Conservation (phyloP, 106 monocot species). For the Ottelia alismoides region DNA sequence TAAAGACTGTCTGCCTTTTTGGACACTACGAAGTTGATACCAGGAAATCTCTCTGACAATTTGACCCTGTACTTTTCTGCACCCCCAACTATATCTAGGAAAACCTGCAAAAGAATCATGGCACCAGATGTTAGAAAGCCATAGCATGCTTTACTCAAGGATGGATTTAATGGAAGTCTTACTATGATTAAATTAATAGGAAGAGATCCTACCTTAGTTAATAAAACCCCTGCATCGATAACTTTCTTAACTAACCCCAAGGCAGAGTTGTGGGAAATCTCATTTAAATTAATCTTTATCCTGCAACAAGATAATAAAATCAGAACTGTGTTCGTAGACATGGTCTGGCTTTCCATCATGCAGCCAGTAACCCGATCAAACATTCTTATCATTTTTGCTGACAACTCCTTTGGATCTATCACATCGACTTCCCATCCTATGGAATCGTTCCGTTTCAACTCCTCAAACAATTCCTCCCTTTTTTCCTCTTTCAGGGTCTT, state of each 20-base stretch:
- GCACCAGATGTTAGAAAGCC: too few species aligned
- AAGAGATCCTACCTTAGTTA: slow-evolving; percentile 56
- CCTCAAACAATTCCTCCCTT: too few species aligned
- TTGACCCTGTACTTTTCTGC: slow-evolving; percentile 79
- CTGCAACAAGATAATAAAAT: too few species aligned
- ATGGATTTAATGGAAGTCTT: not conserved
- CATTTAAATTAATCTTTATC: slow-evolving; percentile 87
- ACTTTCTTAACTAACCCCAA: slow-evolving; percentile 86
- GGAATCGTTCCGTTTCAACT: too few species aligned
- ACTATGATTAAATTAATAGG: not conserved
- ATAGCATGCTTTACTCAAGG: not conserved
- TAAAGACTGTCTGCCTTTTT: slow-evolving; percentile 97
- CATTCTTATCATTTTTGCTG: too few species aligned
- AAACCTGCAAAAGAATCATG: slow-evolving; percentile 54
- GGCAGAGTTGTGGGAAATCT: slow-evolving; percentile 95
- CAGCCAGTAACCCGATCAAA: too few species aligned
- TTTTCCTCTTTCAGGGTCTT: too few species aligned
- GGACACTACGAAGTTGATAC: slow-evolving; percentile 82
- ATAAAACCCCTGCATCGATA: slow-evolving; percentile 70
- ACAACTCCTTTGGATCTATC: too few species aligned
- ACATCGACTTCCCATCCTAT: too few species aligned
- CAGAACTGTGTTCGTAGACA: too few species aligned
- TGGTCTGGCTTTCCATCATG: too few species aligned
- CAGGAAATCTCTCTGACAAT: slow-evolving; percentile 65
- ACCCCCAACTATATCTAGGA: slow-evolving; percentile 96